Evolutionary conservation across 1,284 basidiomycete genomes (phyloP), one percentile per base, ranked within the genome.

Genomic region (Melampsora americana): DNA sequence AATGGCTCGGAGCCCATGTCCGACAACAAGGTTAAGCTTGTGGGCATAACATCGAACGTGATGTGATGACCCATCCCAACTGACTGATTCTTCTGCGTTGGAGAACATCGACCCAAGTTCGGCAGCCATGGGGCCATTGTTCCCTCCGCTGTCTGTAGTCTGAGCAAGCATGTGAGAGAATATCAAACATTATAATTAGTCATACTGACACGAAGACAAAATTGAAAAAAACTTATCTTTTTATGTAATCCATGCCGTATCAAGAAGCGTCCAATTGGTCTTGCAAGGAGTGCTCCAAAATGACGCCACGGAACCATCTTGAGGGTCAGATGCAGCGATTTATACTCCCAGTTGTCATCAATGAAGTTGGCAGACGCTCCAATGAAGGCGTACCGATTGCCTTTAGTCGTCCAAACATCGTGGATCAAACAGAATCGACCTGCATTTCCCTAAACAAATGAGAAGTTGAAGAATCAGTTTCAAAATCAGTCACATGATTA

Each of bases 391-490:
- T 39, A 65, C 23, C 32, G 1, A 20, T 65, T 65, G 9, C 28
- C 62, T 30, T 65, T 65, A 5, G 62, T 65, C 14, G 62, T 65
- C 62, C 62, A 65, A 32, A 39, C 62, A 35, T 65, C 14, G 28
- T 30, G 62, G 44, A 65, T 35, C 14, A 65, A 42, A 18, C 32
- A 39, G 44, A 65, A 65, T 14, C 20, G 2, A 5, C 53, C 53
- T 12, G 3, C 12, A 11, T n/a, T 56, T 56, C 9, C 35, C 35
- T 35, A 35, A 35, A 35, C 35, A 9, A 35, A 35, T 4, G 35
- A 35, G 35, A 35, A 35, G 35, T 4, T 3, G 3, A 35, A 4
- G 9, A 35, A 35, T 35, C 35, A 35, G n/a, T n/a, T n/a, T n/a
- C n/a, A n/a, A n/a, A n/a, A n/a, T n/a, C n/a, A n/a, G n/a, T n/a